Evolutionary conservation across 2,329 filamentous ascomycete genomes (phyloP).

Genomic region (Colletotrichum sp.): DNA sequence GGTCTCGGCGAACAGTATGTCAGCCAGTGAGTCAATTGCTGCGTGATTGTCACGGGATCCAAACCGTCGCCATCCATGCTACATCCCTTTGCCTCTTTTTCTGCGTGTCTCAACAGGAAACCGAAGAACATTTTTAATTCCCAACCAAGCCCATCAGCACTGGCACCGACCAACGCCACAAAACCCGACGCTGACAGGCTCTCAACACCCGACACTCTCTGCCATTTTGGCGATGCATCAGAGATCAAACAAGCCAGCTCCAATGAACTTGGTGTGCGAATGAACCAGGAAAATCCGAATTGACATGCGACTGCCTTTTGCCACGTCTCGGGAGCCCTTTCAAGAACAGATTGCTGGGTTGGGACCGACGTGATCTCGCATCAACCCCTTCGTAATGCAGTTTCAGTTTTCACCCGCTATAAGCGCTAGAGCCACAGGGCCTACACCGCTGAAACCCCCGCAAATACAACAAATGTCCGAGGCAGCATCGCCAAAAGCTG

Average conservation of each 20-base stretch:
- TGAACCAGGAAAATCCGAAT: background rate
- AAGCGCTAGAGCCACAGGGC: background rate
- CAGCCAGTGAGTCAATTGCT: background rate
- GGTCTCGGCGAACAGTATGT: background rate
- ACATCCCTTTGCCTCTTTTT: background rate
- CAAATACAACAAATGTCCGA: background rate
- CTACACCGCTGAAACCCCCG: too few species aligned
- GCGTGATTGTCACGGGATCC: background rate
- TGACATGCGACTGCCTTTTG: too few species aligned
- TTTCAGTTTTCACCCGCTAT: too few species aligned
- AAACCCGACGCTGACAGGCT: background rate
- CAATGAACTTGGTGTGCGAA: background rate
- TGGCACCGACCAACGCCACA: background rate
- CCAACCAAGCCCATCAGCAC: background rate
- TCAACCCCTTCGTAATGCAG: too few species aligned
- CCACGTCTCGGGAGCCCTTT: too few species aligned
- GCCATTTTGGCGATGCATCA: background rate
- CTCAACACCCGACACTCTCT: background rate
- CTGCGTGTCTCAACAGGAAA: background rate
- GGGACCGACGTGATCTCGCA: too few species aligned
- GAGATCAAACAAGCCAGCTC: background rate
- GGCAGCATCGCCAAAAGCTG: background rate
- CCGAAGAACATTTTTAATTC: background rate
- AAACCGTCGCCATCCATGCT: background rate
- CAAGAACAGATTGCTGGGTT: too few species aligned